These are phyloP conservation scores for Gomphus sp. DNA, from an alignment of 1,284 basidiomycete genomes.

Conservation along the genomic window DNA sequence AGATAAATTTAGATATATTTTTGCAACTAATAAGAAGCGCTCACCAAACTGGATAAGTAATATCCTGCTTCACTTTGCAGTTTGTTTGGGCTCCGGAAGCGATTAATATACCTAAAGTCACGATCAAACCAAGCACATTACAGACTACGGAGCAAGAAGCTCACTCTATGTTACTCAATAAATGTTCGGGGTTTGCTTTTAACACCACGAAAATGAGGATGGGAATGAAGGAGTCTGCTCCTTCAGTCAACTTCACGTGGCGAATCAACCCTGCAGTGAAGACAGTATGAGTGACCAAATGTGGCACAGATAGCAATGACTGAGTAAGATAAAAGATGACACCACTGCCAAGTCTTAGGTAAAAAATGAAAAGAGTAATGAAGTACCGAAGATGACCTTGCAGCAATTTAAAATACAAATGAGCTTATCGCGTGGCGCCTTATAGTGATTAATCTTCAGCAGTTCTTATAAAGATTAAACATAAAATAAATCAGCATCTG, in stretches of 20 bases:
- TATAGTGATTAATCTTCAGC: slow-evolving; percentile 97
- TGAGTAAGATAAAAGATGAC: background rate
- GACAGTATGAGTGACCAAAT: slow-evolving; percentile 7
- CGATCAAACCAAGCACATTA: background rate
- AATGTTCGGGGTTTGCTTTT: slow-evolving; percentile 86
- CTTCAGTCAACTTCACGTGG: slow-evolving; percentile 71
- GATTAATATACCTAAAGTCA: slow-evolving; percentile 76
- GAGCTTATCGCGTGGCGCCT: slow-evolving; percentile 94
- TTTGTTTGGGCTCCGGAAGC: slow-evolving; percentile 86
- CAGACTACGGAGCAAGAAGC: slow-evolving; percentile 19
- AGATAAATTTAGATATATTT: background rate
- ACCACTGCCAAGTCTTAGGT: background rate
- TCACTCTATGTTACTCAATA: slow-evolving; percentile 93
- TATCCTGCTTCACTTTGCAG: slow-evolving; percentile 95
- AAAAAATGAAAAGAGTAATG: slow-evolving; percentile 1
- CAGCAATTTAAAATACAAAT: slow-evolving; percentile 97
- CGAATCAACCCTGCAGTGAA: slow-evolving; percentile 67
- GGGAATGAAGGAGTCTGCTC: slow-evolving; percentile 90
- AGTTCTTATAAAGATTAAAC: slow-evolving; percentile 47
- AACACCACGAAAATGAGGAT: slow-evolving; percentile 93
- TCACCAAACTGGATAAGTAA: slow-evolving; percentile 88
- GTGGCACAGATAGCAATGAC: background rate
- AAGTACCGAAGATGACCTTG: slow-evolving; percentile 96
- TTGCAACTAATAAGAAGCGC: slow-evolving; percentile 19
- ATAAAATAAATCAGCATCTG: background rate